Evolutionary conservation across 2,329 filamentous ascomycete species (phyloP).

Genomic region (Epichloe brachyelytri): DNA sequence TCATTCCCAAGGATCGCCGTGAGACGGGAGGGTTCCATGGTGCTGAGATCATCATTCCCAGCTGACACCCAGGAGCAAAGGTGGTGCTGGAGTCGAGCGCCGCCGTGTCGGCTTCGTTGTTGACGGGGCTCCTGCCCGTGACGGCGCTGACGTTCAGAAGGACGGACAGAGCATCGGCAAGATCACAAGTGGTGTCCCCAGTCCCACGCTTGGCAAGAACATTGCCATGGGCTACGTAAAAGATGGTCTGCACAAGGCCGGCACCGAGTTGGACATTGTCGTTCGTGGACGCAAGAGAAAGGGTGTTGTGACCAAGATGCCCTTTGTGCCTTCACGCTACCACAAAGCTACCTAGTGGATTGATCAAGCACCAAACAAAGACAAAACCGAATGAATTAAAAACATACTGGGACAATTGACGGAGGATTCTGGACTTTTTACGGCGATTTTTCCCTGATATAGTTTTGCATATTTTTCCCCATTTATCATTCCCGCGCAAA

Average conservation of each 20-base stretch:
- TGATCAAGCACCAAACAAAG: not conserved
- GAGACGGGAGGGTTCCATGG: slow-evolving; percentile 68
- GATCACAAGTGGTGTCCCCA: slow-evolving; percentile 83
- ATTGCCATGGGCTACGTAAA: slow-evolving; percentile 92
- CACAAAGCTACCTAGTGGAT: slow-evolving; percentile 20
- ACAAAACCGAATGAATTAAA: not conserved
- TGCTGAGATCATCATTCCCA: slow-evolving; percentile 63
- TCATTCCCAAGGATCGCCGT: slow-evolving; percentile 68
- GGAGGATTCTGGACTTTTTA: not conserved
- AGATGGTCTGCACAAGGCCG: slow-evolving; percentile 69
- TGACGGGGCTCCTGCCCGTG: slow-evolving; percentile 76
- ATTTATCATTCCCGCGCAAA: slow-evolving; percentile 9
- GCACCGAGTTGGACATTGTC: slow-evolving; percentile 66
- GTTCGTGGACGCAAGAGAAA: slow-evolving; percentile 65
- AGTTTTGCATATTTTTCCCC: no score
- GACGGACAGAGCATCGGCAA: slow-evolving; percentile 58
- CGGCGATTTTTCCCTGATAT: not conserved
- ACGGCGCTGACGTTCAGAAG: slow-evolving; percentile 68
- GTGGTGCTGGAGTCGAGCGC: slow-evolving; percentile 54
- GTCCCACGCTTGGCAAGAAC: slow-evolving; percentile 74
- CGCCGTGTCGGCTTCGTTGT: slow-evolving; percentile 72
- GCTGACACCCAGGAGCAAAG: slow-evolving; percentile 59
- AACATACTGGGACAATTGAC: not conserved
- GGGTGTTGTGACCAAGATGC: slow-evolving; percentile 75
- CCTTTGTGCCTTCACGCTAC: slow-evolving; percentile 73